Percentiles rank a stretch among this genome's conserved stretches.
These are phyloP conservation scores for Sporodiniella umbellata DNA, from an alignment of 371 early-diverging fungal genomes.

Conservation along the genomic window DNA sequence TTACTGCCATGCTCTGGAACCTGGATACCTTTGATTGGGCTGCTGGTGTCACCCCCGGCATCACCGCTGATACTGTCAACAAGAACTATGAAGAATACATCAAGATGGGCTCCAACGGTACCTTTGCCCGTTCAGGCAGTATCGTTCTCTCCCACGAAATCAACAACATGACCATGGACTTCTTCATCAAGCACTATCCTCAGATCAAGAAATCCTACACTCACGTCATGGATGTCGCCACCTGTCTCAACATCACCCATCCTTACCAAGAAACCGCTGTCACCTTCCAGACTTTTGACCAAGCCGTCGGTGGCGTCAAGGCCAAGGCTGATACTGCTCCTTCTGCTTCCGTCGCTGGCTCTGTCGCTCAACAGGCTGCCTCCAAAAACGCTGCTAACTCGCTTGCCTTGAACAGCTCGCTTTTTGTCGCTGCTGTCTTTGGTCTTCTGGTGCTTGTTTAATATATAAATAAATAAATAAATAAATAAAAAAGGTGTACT, in stretches of 20 bases:
- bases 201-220: constrained; percentile 33
- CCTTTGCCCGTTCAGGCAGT: constrained; percentile 27
- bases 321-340: constrained; percentile 27
- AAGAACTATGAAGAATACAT: constrained; percentile 29
- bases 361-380: too few relatives aligned
- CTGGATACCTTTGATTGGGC: constrained; percentile 41
- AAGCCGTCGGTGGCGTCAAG: constrained; percentile 14
- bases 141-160: constrained; percentile 47
- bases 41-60: constrained; percentile 21
- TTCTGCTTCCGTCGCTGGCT: constrained; percentile 25
- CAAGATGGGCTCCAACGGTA: constrained; percentile 41
- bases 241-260: constrained; percentile 43
- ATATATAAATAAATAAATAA: too few relatives aligned
- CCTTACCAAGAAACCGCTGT: constrained; percentile 37
- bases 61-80: constrained; percentile 22
- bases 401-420: constrained; percentile 11
- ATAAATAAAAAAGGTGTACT: too few relatives aligned
- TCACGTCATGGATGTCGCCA: constrained; percentile 43
- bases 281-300: constrained; percentile 29
- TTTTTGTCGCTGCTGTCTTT: constrained; percentile 26
- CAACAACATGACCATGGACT: constrained; percentile 38
- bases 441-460: constrained; percentile 19
- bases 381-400: constrained; percentile 1
- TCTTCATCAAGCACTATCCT: constrained; percentile 37
- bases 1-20: constrained; percentile 44